Evolutionary conservation across 2,329 filamentous ascomycete species (phyloP).

Genomic region (Botrytis cinerea): DNA sequence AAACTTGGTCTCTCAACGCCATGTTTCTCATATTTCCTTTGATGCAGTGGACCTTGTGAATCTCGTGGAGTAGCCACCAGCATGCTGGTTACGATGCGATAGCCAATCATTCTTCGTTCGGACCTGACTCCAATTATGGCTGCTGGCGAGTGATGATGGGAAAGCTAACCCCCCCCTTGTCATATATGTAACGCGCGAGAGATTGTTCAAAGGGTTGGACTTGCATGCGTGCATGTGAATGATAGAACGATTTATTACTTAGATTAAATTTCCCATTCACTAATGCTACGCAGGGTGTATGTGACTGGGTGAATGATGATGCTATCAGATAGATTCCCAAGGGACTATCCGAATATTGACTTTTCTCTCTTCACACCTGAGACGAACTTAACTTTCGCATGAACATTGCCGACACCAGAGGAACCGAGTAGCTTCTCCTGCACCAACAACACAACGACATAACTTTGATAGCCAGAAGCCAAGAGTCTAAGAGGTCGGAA

Average conservation of each 20-base stretch:
- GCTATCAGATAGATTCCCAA: neutral
- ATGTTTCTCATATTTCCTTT: slow-evolving; percentile 11
- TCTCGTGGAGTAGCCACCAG: slow-evolving; percentile 16
- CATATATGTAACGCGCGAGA: slow-evolving; percentile 18
- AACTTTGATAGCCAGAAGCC: neutral
- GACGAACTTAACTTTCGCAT: neutral
- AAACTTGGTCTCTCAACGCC: slow-evolving; percentile 7
- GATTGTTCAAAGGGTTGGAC: neutral
- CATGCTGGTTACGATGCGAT: neutral
- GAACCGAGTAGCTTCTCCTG: neutral
- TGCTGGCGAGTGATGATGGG: slow-evolving; percentile 1
- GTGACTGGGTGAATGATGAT: neutral
- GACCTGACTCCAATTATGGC: slow-evolving; percentile 17
- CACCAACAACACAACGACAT: neutral
- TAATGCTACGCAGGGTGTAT: neutral
- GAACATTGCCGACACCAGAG: neutral
- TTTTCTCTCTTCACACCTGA: neutral
- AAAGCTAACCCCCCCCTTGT: slow-evolving; percentile 8
- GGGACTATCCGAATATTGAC: neutral
- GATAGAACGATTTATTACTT: neutral
- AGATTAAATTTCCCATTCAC: neutral
- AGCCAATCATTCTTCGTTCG: slow-evolving; percentile 19
- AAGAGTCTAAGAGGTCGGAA: neutral
- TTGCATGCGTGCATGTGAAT: neutral
- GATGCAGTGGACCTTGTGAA: slow-evolving; percentile 8